These are phyloP conservation scores for Fusarium hostae DNA, from an alignment of 2,329 filamentous ascomycete genomes.

Conservation along the genomic window DNA sequence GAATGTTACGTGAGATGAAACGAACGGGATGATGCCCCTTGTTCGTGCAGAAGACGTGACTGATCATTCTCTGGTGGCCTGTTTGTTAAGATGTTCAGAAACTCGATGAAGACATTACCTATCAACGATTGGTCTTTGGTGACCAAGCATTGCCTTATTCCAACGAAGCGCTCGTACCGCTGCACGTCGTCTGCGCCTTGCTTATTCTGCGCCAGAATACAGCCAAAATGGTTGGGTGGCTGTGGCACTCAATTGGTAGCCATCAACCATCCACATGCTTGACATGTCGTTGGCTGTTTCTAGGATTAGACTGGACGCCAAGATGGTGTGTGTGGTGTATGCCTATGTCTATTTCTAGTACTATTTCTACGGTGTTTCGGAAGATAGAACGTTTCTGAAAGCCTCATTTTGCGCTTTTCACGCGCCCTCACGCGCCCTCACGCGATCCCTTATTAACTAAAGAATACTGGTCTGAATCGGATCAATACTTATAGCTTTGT, in stretches of 20 bases:
- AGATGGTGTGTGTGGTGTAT: constrained; percentile 37
- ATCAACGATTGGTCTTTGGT: constrained; percentile 17
- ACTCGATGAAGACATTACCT: not conserved
- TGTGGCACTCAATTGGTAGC: constrained; percentile 39
- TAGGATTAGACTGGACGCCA: constrained; percentile 14
- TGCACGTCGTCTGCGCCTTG: constrained; percentile 32
- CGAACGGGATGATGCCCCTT: not conserved
- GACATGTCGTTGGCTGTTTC: constrained; percentile 35
- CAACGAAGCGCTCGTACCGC: constrained; percentile 24
- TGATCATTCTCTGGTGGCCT: not conserved
- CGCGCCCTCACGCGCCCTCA: constrained; percentile 6
- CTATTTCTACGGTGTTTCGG: constrained; percentile 19
- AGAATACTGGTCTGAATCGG: not conserved
- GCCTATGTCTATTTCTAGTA: constrained; percentile 9
- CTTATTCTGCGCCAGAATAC: constrained; percentile 28
- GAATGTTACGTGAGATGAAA: constrained; percentile 1
- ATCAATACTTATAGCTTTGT: constrained; percentile 1
- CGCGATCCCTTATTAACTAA: constrained; percentile 1
- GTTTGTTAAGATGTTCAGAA: constrained; percentile 1
- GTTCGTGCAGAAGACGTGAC: not conserved
- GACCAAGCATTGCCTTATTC: constrained; percentile 15
- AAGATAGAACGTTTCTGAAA: constrained; percentile 24
- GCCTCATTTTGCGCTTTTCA: constrained; percentile 20
- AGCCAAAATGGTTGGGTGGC: constrained; percentile 31
- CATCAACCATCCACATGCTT: constrained; percentile 37